Conservation (phyloP, 805 yeast genomes). For the Lipomyces japonicus region DNA sequence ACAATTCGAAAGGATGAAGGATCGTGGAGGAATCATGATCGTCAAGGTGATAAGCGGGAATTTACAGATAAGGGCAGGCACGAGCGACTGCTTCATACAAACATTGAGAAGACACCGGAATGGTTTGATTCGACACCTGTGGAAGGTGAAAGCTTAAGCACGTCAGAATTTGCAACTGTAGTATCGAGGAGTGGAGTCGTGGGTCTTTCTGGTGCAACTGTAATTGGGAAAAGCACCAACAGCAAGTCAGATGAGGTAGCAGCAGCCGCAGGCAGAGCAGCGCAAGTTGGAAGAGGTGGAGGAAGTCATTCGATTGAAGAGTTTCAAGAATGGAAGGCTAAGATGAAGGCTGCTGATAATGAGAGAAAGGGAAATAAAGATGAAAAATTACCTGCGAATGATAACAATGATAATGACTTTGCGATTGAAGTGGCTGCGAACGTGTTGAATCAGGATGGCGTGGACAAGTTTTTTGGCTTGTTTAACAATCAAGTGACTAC, state of each 20-base stretch:
- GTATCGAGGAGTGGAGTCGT: slow-evolving; percentile 3
- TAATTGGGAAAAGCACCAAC: background rate
- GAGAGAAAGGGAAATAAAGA: slow-evolving; percentile 10
- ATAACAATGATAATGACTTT: background rate
- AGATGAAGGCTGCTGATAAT: slow-evolving; percentile 31
- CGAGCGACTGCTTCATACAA: background rate
- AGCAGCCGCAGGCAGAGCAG: background rate
- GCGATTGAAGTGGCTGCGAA: background rate
- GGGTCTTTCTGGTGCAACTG: background rate
- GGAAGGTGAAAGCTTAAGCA: slow-evolving; percentile 8
- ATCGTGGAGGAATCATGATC: slow-evolving; percentile 22
- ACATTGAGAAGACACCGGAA: slow-evolving; percentile 16
- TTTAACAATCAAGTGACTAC: slow-evolving; percentile 5
- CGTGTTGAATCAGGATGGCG: slow-evolving; percentile 20
- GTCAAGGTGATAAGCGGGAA: slow-evolving; percentile 7
- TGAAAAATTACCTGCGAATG: background rate
- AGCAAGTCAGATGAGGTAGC: background rate
- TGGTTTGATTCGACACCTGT: slow-evolving; percentile 18
- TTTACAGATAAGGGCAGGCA: background rate
- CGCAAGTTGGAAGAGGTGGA: slow-evolving; percentile 1
- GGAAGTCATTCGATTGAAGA: slow-evolving; percentile 32
- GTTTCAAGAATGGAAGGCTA: slow-evolving; percentile 36
- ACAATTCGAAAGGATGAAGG: slow-evolving; percentile 13
- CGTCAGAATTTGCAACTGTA: slow-evolving; percentile 19
- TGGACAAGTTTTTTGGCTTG: slow-evolving; percentile 25